Evolutionary conservation across 2,329 filamentous ascomycete genomes (phyloP).

Genomic region (Metarhizium brunneum): DNA sequence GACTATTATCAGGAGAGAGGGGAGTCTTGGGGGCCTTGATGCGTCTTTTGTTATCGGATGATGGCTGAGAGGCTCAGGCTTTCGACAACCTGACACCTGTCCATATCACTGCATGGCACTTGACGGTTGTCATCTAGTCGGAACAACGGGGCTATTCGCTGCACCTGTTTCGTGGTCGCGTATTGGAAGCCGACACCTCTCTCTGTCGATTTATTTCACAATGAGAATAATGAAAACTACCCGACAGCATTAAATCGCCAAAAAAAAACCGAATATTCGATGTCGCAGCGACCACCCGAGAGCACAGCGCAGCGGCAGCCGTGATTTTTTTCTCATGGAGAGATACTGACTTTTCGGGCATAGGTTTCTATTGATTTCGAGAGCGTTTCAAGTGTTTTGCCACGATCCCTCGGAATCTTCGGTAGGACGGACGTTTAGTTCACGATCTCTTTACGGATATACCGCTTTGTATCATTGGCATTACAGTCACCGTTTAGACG

Average conservation of each 20-base stretch:
- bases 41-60: not conserved
- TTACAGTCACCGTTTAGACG: conserved; percentile 11
- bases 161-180: too few relatives aligned
- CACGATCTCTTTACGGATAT: conserved; percentile 15
- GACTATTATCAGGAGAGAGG: not conserved
- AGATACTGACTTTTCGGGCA: conserved; percentile 17
- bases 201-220: too few relatives aligned
- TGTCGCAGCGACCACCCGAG: not conserved
- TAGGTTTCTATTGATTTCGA: conserved; percentile 30
- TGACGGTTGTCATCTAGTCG: too few relatives aligned
- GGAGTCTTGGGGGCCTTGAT: not conserved
- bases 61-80: not conserved
- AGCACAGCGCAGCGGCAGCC: not conserved
- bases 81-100: not conserved
- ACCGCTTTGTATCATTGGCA: conserved; percentile 17
- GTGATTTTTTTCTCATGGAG: not conserved
- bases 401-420: conserved; percentile 31
- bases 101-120: too few relatives aligned
- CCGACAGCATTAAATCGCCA: too few relatives aligned
- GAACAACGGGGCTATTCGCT: too few relatives aligned
- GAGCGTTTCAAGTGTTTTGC: conserved; percentile 29
- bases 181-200: too few relatives aligned
- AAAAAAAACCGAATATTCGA: not conserved
- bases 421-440: conserved; percentile 25
- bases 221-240: too few relatives aligned